Evolutionary conservation across 2,329 filamentous ascomycete genomes (phyloP).

Genomic region (Claviceps sp.): DNA sequence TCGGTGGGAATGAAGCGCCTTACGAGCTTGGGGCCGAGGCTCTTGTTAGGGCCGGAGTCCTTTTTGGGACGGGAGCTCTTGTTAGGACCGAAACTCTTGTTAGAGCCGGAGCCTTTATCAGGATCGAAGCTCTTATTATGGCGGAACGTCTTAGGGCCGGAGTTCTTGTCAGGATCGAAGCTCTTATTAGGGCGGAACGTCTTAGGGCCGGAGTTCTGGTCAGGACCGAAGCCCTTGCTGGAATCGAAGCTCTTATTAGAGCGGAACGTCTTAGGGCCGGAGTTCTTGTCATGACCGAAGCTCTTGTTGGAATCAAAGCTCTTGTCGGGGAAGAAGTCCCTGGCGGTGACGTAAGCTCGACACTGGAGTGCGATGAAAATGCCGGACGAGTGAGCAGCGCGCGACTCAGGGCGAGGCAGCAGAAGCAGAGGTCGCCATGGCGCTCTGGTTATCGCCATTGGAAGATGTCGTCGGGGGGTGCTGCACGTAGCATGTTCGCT

Average conservation of each 20-base stretch:
- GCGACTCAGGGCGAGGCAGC: background rate
- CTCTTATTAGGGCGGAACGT: background rate
- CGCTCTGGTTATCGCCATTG: conserved; percentile 15
- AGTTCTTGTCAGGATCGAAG: background rate
- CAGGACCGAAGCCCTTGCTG: background rate
- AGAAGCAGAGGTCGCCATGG: conserved; percentile 5
- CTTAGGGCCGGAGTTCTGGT: too few species aligned
- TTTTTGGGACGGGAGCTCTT: background rate
- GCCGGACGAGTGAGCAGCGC: background rate
- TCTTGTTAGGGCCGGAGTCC: background rate
- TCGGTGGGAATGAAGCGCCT: conserved; percentile 11
- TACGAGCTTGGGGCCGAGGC: conserved; percentile 1
- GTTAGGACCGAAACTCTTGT: too few species aligned
- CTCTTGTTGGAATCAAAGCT: background rate
- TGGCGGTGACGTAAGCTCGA: background rate
- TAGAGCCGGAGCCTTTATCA: background rate
- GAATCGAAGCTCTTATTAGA: background rate
- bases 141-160: background rate
- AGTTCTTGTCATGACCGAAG: too few species aligned
- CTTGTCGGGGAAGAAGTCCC: background rate
- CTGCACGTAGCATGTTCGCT: conserved; percentile 8
- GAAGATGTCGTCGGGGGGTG: background rate
- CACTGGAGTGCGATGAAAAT: background rate
- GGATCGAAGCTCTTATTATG: background rate
- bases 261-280: background rate